Base-by-base conservation (phyloP, 2,329 filamentous ascomycete genomes). In the Chrysosporium queenslandicum region DNA sequence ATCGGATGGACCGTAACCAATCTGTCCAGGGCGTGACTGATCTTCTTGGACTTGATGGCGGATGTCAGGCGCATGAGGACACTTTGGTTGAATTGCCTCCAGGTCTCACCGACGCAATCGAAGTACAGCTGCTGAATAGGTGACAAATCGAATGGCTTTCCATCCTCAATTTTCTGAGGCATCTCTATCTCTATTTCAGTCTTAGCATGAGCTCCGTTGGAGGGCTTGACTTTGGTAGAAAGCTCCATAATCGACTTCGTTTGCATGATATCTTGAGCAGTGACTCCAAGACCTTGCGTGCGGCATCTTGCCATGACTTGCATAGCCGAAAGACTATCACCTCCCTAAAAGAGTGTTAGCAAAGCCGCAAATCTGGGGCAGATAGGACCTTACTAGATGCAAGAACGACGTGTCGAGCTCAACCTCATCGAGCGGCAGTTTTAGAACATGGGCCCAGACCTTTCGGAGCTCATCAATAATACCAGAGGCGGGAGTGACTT, bases 371-470 rank as follows among this genome's bases (percentile, higher is more conserved):
- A 23, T 23, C 18, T 21, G 11, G 23, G 12, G n/a, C 4, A 40
- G 5, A 8, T 21, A 23, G 23, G 9, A 29, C 34, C 25, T 42
- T 50, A 56, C 55, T 46, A 66, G 53, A 18, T 58, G 55, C 50
- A 67, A 65, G 50, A 67, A 67, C 21, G 59, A 61, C 20, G 63
- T 59, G 18, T 63, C 56, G 11, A 57, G 46, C 20, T 58, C 52
- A 42, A 63, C 59, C 3, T 56, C 48, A 1, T 56, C 55, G 8
- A 53, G 16, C 1, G 57, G 50, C 20, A 63, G 16, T 16, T 55
- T 54, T 16, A 64, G 56, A 4, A 61, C 52, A 11, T 58, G 54
- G 21, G 58, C 55, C 59, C 61, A 64, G 12, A 61, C 50, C 23
- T 57, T 50, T 29, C 39, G 50, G n/a, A 59, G 54, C n/a, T 32